Evolutionary conservation across 1,139 yeast genomes (phyloP).

Genomic region (Suhomyces guaymorum): DNA sequence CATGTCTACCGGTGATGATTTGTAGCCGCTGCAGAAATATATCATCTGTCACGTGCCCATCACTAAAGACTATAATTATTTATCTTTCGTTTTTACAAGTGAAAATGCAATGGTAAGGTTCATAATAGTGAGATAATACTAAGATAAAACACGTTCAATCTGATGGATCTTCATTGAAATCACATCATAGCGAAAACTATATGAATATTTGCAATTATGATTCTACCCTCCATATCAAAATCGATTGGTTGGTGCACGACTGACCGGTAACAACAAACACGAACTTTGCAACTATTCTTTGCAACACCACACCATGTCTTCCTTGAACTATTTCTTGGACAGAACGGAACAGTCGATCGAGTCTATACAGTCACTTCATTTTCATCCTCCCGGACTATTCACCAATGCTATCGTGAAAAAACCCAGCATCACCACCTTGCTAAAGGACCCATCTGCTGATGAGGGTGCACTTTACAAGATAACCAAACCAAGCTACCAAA

Average conservation of each 20-base stretch:
- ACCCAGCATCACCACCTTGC: slow-evolving; percentile 58
- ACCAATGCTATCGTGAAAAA: slow-evolving; percentile 60
- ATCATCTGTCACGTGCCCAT: no score
- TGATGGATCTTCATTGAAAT: no score
- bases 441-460: slow-evolving; percentile 59
- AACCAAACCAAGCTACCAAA: slow-evolving; percentile 15
- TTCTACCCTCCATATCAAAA: no score
- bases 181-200: no score
- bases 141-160: no score
- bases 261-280: slow-evolving; percentile 1
- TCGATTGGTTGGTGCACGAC: slow-evolving; percentile 4
- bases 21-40: no score
- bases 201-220: no score
- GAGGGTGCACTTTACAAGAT: slow-evolving; percentile 53
- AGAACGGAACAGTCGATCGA: slow-evolving; percentile 18
- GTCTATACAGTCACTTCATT: slow-evolving; percentile 38
- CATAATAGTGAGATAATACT: no score
- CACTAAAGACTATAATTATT: no score
- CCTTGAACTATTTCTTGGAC: slow-evolving; percentile 18
- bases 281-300: slow-evolving; percentile 4
- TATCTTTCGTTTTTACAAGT: no score
- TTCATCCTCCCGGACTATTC: slow-evolving; percentile 59
- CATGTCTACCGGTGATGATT: slow-evolving; percentile 9
- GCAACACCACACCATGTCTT: slow-evolving; percentile 10
- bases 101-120: no score